Base-by-base conservation (phyloP, 176 grass and related monocot genomes). In the Zizania latifolia region DNA sequence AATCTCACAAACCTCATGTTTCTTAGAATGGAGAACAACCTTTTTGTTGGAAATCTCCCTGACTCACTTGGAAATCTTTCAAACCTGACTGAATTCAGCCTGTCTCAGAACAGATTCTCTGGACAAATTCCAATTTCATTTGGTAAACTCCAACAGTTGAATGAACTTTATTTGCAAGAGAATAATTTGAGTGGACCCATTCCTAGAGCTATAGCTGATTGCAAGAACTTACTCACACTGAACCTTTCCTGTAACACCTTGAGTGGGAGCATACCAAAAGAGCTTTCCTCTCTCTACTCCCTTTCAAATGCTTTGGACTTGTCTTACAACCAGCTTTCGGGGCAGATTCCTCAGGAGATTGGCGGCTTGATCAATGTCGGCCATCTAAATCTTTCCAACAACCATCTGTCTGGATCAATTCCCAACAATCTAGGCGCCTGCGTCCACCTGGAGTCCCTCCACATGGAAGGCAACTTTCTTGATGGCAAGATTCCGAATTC, bases 101-200 rank as follows among this genome's bases (percentile, higher is more conserved):
- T 82, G 30, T 65, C 36, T 2, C 7, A 19, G 10, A 87, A 87
- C 50, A 87, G 5, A 19, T 29, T 87, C 17, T 56, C 65, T 2
- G 79, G 85, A 10, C 14, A 30, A 17, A 83, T 87, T 7, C 85
- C 85, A 16, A 2, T 11, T 66, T 83, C 85, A 2, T 28, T 87
- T 22, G 85, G 85, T 6, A 87, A 87, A 31, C 58, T 87, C 23
- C 65, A 54, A 12, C 19, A 51, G 43, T 3, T 83, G 29, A 60
- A 24, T 43, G 3, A 1, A 2, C 79, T 87, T 11, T 4, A 8
- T 13, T 59, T 87, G 24, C 21, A 48, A 57, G 28, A 51, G 0
- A 87, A 83, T 38, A 4, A 48, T 35, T 12, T 87, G 6, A 65
- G 22, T 1, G 58, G 79, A 3, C 46, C 21, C 3, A 87, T 83